phyloP scores from a whole-genome alignment of 2,329 filamentous ascomycete species.

The Arthrobotrys sinensis region DNA sequence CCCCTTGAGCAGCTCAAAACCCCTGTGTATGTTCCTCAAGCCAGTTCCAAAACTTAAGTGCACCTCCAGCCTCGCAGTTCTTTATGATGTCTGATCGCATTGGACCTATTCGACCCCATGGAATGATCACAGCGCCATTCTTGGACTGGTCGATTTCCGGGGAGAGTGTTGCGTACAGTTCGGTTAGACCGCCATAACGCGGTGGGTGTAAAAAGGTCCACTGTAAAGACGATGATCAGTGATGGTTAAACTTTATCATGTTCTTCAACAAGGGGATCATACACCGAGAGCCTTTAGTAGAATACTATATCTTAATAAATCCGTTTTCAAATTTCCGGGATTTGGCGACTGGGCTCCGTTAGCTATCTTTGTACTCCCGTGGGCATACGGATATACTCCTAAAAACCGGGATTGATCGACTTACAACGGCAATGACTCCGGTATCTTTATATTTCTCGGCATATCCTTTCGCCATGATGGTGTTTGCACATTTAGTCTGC shows the following conservation, averaged over 20 bases:
- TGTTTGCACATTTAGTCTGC: conserved; percentile 66
- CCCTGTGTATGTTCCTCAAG: conserved; percentile 67
- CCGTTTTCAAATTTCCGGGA: conserved; percentile 68
- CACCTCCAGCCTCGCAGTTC: conserved; percentile 67
- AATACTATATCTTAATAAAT: conserved; percentile 65
- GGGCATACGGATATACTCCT: background rate
- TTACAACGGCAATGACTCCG: conserved; percentile 66
- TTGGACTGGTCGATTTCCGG: conserved; percentile 65
- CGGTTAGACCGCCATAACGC: conserved; percentile 67
- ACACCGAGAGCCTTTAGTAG: conserved; percentile 51
- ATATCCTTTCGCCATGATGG: conserved; percentile 65
- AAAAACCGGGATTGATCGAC: conserved; percentile 3
- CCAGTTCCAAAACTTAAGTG: conserved; percentile 70
- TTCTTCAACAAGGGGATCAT: conserved; percentile 39
- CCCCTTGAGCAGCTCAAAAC: conserved; percentile 61
- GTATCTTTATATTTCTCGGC: conserved; percentile 65
- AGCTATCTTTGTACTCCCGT: background rate
- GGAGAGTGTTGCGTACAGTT: conserved; percentile 67
- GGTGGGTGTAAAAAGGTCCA: conserved; percentile 64
- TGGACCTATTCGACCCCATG: conserved; percentile 69
- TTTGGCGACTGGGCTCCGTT: conserved; percentile 63
- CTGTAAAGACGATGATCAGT: conserved; percentile 35
- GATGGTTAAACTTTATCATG: background rate
- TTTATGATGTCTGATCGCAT: conserved; percentile 66
- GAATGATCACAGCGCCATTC: conserved; percentile 68